Evolutionary conservation across 768 basidiomycete species (phyloP), one percentile per base, ranked within the genome.

Genomic region (Phylloporus sp.): DNA sequence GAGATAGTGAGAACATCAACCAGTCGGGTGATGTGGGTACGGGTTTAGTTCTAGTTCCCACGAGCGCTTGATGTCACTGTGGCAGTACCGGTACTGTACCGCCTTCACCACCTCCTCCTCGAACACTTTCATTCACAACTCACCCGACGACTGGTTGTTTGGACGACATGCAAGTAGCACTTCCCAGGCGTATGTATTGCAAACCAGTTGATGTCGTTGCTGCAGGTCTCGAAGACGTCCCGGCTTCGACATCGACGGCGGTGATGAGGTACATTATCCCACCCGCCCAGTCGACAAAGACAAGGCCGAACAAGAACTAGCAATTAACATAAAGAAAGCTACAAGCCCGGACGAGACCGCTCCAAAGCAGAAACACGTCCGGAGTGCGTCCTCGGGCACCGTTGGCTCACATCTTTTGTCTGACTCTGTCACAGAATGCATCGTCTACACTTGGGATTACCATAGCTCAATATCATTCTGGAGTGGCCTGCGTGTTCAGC

Each of bases 401-500:
- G 41, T 55, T 48, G 26, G 34, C 43, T 42, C 52, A 15, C 27
- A 15, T 45, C 32, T 28, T 37, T 20, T 23, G 46, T 39, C 49
- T 65, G 38, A 68, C 39, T 9, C 23, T 28, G 18, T 26, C 9
- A 9, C 66, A 98, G 95, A 97, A 73, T 91, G 89, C 60, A 97
- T 99, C 64, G 90, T 98, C 21, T 99, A 93, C 68, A 98, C 96
- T 7, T 97, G 94, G 94, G 96, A 99, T 67, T 98, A 98, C 61
- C 94, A 97, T 60, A 89, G 93, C 17, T 97, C 94, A 28, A 84
- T 90, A 57, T 94, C 94, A 6, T 97, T 98, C 65, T 99, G 96
- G 96, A 92, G 90, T 57, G 92, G 91, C 23, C 76, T 99, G 7
- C 79, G 96, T 24, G 96, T 98, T 3, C 95, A 97, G 54, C 96